Evolutionary conservation across 2,329 filamentous ascomycete genomes (phyloP).

Genomic region (Penicillium digitatum): DNA sequence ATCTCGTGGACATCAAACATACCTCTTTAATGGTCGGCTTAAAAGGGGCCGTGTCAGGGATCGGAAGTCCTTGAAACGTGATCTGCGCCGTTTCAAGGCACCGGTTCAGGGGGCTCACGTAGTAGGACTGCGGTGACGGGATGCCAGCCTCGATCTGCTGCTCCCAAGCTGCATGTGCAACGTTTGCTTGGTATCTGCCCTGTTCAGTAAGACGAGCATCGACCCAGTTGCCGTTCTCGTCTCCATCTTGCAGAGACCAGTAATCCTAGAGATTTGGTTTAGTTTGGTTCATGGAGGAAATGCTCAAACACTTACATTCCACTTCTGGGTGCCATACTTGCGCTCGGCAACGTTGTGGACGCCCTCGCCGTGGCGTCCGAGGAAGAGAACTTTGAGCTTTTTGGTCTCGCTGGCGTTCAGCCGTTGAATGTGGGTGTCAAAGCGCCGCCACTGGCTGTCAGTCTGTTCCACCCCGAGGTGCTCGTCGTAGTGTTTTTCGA

Average conservation of each 20-base stretch:
- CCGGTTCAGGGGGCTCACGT: slow-evolving; percentile 56
- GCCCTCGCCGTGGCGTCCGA: slow-evolving; percentile 60
- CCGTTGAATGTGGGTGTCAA: slow-evolving; percentile 45
- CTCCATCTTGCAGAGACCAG: slow-evolving; percentile 57
- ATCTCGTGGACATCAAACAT: not conserved
- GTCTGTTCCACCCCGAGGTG: not conserved
- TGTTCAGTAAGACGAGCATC: slow-evolving; percentile 55
- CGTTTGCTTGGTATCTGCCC: slow-evolving; percentile 51
- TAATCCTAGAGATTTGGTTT: slow-evolving; percentile 43
- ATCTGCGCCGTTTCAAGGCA: slow-evolving; percentile 55
- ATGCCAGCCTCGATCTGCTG: slow-evolving; percentile 48
- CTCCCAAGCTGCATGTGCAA: slow-evolving; percentile 47
- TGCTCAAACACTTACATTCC: slow-evolving; percentile 49
- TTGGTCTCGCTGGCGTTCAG: slow-evolving; percentile 44
- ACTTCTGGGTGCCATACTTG: slow-evolving; percentile 55
- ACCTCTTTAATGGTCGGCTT: slow-evolving; percentile 56
- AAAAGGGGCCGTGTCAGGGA: slow-evolving; percentile 49
- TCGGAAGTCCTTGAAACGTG: slow-evolving; percentile 49
- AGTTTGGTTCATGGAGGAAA: not conserved
- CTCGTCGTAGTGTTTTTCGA: slow-evolving; percentile 42
- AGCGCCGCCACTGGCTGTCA: slow-evolving; percentile 55
- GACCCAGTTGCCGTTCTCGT: slow-evolving; percentile 53
- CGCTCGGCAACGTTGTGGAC: slow-evolving; percentile 59
- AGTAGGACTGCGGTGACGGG: slow-evolving; percentile 53
- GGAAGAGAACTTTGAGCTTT: slow-evolving; percentile 54